phyloP scores from a whole-genome alignment of 2,329 filamentous ascomycete species.

The Rhynchosporium agropyri region DNA sequence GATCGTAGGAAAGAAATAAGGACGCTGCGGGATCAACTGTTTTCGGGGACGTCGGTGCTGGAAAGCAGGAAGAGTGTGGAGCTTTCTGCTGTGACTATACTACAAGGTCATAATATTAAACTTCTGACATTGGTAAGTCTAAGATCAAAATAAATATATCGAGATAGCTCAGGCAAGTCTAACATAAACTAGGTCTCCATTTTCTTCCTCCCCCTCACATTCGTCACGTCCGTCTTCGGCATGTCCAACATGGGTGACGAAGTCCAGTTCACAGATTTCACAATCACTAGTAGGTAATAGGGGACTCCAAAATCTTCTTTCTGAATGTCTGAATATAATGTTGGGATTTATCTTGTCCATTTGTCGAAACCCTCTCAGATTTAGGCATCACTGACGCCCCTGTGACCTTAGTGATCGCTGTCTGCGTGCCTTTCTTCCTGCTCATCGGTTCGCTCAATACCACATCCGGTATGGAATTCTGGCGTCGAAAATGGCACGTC shows the following conservation, averaged over 20 bases:
- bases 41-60: conserved; percentile 64
- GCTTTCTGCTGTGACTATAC: conserved; percentile 51
- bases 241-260: conserved; percentile 51
- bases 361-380: too few relatives aligned
- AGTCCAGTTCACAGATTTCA: conserved; percentile 50
- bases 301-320: too few relatives aligned
- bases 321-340: too few relatives aligned
- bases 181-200: conserved; percentile 43
- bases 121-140: conserved; percentile 58
- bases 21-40: conserved; percentile 62
- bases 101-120: conserved; percentile 65
- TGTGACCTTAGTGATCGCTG: conserved; percentile 23
- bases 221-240: conserved; percentile 62
- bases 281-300: conserved; percentile 35
- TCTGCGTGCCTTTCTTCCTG: conserved; percentile 55
- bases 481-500: conserved; percentile 33
- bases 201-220: conserved; percentile 63
- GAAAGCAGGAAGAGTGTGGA: conserved; percentile 64
- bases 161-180: background rate
- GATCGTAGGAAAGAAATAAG: conserved; percentile 57
- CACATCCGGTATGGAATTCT: conserved; percentile 38
- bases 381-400: too few relatives aligned
- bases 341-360: too few relatives aligned
- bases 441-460: conserved; percentile 52
- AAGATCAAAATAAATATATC: background rate